These are phyloP conservation scores for Pseudocercospora eumusae DNA, from an alignment of 2,329 filamentous ascomycete species.

Conservation along the genomic window DNA sequence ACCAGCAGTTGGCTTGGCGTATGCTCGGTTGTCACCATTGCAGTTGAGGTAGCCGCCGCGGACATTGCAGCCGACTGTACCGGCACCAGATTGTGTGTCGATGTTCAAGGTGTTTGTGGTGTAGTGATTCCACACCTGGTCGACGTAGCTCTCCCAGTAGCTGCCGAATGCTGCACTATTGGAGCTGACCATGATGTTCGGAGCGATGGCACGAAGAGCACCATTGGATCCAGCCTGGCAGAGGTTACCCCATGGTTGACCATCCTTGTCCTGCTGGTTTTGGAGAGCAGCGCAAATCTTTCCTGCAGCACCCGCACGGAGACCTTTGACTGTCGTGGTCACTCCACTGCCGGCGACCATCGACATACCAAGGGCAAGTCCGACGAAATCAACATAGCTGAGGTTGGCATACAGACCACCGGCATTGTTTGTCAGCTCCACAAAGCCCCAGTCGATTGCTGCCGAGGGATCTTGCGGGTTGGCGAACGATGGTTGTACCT, in stretches of 20 bases:
- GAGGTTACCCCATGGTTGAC: slow-evolving; percentile 63
- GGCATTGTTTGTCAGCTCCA: slow-evolving; percentile 49
- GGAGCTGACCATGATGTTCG: slow-evolving; percentile 47
- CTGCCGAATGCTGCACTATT: slow-evolving; percentile 49
- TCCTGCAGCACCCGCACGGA: slow-evolving; percentile 58
- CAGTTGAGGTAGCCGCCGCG: slow-evolving; percentile 46
- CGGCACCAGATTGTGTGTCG: slow-evolving; percentile 64
- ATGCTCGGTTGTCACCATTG: slow-evolving; percentile 47
- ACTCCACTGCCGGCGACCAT: slow-evolving; percentile 53
- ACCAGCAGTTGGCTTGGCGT: slow-evolving; percentile 58
- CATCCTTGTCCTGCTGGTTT: slow-evolving; percentile 57
- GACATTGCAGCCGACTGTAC: slow-evolving; percentile 56
- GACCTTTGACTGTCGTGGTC: slow-evolving; percentile 58
- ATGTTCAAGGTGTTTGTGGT: slow-evolving; percentile 53
- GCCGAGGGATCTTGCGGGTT: slow-evolving; percentile 43
- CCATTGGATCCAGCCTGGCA: slow-evolving; percentile 48
- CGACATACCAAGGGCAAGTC: slow-evolving; percentile 55
- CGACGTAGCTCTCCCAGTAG: slow-evolving; percentile 56
- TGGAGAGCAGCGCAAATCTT: slow-evolving; percentile 57
- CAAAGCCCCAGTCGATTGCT: slow-evolving; percentile 47
- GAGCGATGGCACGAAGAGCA: slow-evolving; percentile 46
- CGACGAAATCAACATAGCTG: slow-evolving; percentile 37
- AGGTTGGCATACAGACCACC: slow-evolving; percentile 49
- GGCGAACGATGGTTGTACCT: slow-evolving; percentile 54
- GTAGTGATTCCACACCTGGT: slow-evolving; percentile 56